Base-by-base conservation (phyloP, 306 rosid species). In the Dryas alaskensis region DNA sequence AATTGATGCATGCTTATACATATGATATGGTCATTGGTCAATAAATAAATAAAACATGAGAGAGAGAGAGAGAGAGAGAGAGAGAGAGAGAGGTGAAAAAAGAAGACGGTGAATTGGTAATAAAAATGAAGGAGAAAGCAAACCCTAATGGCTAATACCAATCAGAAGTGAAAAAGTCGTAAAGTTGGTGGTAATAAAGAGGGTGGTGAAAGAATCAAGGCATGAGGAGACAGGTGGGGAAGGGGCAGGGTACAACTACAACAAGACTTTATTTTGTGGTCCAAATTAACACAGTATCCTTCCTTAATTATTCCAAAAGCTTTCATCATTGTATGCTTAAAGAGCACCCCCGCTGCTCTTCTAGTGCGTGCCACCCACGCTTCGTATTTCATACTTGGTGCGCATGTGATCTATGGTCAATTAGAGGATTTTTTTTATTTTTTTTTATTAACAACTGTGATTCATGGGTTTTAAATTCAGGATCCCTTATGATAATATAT, bases 281-380 rank as follows among this genome's bases (percentile, higher is more conserved):
- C 60, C 76, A n/a, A 31, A 22, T 22, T 22, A 22, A 31, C 14
- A 50, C 45, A 52, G 67, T 45, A 43, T 14, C 76, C 70, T 73
- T 42, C 77, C 78, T 73, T 73, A 63, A 73, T 73, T 49, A 73
- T 62, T 73, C 78, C 70, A 63, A 73, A 73, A 62, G 47, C 63
- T 19, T 73, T 73, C 44, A 61, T 73, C 61, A 62, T 60, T 45
- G 3, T 31, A 31, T 31, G 37, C 37, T 31, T 31, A 31, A n/a
- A n/a, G n/a, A n/a, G n/a, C 40, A 42, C 22, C 10, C 37, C 50
- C 73, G 13, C 59, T 52, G 22, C 45, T 7, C 60, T 31, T 69
- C 31, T 17, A 16, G 13, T 4, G 62, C 61, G 61, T 69, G 73
- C 46, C 2, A 7, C 11, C 8, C 60, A 67, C 59, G 10, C 12